A percentile compares a stretch with the other conserved stretches of the same genome.
Conservation (phyloP, 371 early-diverging fungal genomes). For the Apophysomyces variabilis region DNA sequence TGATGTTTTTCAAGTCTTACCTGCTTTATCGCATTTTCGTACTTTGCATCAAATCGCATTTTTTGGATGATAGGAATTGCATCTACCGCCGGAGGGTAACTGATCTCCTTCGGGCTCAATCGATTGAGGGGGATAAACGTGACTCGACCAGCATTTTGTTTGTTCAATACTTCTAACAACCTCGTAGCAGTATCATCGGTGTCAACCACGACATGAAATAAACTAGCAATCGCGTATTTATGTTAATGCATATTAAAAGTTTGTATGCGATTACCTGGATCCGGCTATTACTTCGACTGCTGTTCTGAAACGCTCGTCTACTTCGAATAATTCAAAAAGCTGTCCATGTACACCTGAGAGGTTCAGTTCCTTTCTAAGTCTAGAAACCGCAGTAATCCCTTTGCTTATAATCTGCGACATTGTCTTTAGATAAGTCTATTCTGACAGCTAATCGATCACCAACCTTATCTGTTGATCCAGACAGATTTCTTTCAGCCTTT, state of each 20-base stretch:
- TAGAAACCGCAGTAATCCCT: slow-evolving; percentile 75
- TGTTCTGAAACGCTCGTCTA: slow-evolving; percentile 79
- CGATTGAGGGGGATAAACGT: slow-evolving; percentile 98
- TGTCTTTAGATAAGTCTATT: background rate
- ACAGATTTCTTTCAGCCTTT: slow-evolving; percentile 74
- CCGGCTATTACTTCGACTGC: slow-evolving; percentile 95
- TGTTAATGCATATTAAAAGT: background rate
- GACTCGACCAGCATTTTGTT: slow-evolving; percentile 82
- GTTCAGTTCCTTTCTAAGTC: slow-evolving; percentile 65
- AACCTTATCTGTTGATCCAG: slow-evolving; percentile 81
- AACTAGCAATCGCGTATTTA: slow-evolving; percentile 42
- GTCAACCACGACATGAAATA: slow-evolving; percentile 98
- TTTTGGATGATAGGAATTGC: slow-evolving; percentile 85
- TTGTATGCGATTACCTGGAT: slow-evolving; percentile 52
- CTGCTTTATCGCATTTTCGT: slow-evolving; percentile 78
- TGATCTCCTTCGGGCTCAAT: slow-evolving; percentile 59
- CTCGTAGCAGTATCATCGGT: slow-evolving; percentile 87
- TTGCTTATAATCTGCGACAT: slow-evolving; percentile 59
- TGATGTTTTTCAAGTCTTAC: slow-evolving; percentile 14
- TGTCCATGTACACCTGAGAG: slow-evolving; percentile 90
- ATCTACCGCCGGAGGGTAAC: slow-evolving; percentile 77
- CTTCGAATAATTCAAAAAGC: slow-evolving; percentile 89
- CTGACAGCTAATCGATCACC: background rate
- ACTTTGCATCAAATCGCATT: slow-evolving; percentile 71
- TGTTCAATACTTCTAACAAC: slow-evolving; percentile 77